These are phyloP conservation scores for Exophiala oligosperma DNA, from an alignment of 2,329 filamentous ascomycete genomes.

Conservation along the genomic window DNA sequence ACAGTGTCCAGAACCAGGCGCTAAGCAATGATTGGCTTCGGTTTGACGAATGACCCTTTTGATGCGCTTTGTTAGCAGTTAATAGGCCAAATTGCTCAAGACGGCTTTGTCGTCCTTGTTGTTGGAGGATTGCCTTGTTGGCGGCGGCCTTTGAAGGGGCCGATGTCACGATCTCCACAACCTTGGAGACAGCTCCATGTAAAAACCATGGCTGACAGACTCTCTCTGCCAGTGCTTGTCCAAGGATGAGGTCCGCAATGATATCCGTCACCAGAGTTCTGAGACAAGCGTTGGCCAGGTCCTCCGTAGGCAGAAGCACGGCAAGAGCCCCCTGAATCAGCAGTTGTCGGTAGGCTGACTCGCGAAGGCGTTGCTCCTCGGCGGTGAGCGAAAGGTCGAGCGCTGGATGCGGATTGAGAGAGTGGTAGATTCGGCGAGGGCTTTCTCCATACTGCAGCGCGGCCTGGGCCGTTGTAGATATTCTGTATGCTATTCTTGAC, in stretches of 20 bases:
- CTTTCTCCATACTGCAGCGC: slow-evolving; percentile 62
- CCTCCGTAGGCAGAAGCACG: slow-evolving; percentile 85
- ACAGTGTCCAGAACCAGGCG: slow-evolving; percentile 51
- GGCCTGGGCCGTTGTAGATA: slow-evolving; percentile 60
- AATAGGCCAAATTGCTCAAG: slow-evolving; percentile 61
- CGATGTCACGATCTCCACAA: slow-evolving; percentile 52
- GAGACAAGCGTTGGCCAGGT: slow-evolving; percentile 83
- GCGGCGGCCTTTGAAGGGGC: slow-evolving; percentile 6
- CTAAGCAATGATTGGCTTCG: slow-evolving; percentile 37
- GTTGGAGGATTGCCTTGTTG: slow-evolving; percentile 26
- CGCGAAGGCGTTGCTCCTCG: slow-evolving; percentile 66
- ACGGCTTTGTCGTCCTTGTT: slow-evolving; percentile 38
- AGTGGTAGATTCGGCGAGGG: slow-evolving; percentile 74
- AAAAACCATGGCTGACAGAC: slow-evolving; percentile 85
- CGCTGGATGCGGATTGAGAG: slow-evolving; percentile 76
- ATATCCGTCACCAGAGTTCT: slow-evolving; percentile 83
- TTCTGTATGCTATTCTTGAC: slow-evolving; percentile 65
- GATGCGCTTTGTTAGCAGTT: slow-evolving; percentile 32
- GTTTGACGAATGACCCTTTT: slow-evolving; percentile 29
- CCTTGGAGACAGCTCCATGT: slow-evolving; percentile 78
- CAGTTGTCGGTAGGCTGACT: slow-evolving; percentile 80
- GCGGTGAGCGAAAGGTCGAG: slow-evolving; percentile 43
- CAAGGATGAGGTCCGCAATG: slow-evolving; percentile 84
- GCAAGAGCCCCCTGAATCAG: slow-evolving; percentile 81
- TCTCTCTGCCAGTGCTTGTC: slow-evolving; percentile 76